Evolutionary conservation across 2,329 filamentous ascomycete species (phyloP).

Genomic region (Aureobasidium vineae): DNA sequence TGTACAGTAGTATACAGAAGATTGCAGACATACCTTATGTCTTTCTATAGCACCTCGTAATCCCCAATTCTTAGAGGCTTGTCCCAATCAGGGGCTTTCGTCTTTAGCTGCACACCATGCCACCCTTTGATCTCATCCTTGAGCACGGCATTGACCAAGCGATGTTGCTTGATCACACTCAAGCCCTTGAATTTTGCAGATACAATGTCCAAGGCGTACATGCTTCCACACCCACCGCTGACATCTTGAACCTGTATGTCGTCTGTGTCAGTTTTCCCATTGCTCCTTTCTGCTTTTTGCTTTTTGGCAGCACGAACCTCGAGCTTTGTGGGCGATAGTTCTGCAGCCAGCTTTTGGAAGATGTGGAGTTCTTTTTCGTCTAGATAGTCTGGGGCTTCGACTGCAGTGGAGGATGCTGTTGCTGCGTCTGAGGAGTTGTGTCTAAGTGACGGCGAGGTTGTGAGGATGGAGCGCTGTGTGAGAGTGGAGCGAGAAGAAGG

Average conservation of each 20-base stretch:
- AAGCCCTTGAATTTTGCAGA: slow-evolving; percentile 69
- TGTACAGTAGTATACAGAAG: slow-evolving; percentile 13
- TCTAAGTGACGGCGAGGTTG: background rate
- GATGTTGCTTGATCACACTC: slow-evolving; percentile 75
- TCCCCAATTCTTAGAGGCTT: background rate
- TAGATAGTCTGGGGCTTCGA: slow-evolving; percentile 49
- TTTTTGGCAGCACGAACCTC: slow-evolving; percentile 43
- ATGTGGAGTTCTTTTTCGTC: slow-evolving; percentile 48
- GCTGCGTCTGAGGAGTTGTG: slow-evolving; percentile 13
- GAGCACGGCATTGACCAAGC: slow-evolving; percentile 72
- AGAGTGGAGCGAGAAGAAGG: background rate
- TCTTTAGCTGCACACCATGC: slow-evolving; percentile 81
- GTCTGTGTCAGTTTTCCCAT: background rate
- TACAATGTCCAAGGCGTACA: slow-evolving; percentile 80
- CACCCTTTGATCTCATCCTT: slow-evolving; percentile 74
- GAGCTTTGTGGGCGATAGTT: slow-evolving; percentile 46
- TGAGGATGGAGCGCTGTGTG: background rate
- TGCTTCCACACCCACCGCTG: slow-evolving; percentile 78
- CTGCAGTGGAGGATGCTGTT: background rate
- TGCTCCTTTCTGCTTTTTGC: background rate
- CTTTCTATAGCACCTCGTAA: background rate
- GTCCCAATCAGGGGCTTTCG: slow-evolving; percentile 51
- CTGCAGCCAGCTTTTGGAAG: slow-evolving; percentile 48
- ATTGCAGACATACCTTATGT: slow-evolving; percentile 4
- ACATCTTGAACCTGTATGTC: slow-evolving; percentile 66